phyloP scores from a whole-genome alignment of 2,329 filamentous ascomycete species.

The Verticillium alfalfae region DNA sequence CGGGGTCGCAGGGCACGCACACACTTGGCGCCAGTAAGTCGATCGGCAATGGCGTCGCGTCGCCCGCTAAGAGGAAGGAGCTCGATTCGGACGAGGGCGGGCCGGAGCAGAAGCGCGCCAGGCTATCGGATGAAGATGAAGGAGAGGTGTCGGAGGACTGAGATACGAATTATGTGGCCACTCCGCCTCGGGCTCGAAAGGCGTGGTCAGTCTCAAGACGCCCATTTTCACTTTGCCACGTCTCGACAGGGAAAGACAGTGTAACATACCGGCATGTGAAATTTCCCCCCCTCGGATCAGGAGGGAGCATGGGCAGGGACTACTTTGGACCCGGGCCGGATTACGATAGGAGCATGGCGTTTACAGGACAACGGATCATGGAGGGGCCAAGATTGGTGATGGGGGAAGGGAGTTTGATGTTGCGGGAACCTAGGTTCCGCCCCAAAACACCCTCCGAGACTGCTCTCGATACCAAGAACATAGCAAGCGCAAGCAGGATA shows the following conservation, averaged over 20 bases:
- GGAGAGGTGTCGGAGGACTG: constrained; percentile 34
- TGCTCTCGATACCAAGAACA: neutral
- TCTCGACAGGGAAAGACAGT: neutral
- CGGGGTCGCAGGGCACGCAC: constrained; percentile 27
- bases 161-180: neutral
- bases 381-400: neutral
- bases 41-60: constrained; percentile 23
- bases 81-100: constrained; percentile 28
- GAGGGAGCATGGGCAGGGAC: neutral
- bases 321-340: neutral
- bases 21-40: constrained; percentile 13
- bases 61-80: constrained; percentile 37
- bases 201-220: neutral
- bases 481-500: neutral
- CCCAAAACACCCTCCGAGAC: neutral
- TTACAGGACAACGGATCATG: neutral
- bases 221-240: too few relatives aligned
- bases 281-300: neutral
- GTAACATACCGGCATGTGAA: neutral
- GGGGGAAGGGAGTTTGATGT: neutral
- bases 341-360: neutral
- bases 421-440: neutral
- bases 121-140: constrained; percentile 40
- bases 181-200: neutral
- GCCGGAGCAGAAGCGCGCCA: constrained; percentile 35